Evolutionary conservation across 768 basidiomycete species (phyloP), one percentile per base, ranked within the genome.

Genomic region (Gloeopeniophorella convolvens): DNA sequence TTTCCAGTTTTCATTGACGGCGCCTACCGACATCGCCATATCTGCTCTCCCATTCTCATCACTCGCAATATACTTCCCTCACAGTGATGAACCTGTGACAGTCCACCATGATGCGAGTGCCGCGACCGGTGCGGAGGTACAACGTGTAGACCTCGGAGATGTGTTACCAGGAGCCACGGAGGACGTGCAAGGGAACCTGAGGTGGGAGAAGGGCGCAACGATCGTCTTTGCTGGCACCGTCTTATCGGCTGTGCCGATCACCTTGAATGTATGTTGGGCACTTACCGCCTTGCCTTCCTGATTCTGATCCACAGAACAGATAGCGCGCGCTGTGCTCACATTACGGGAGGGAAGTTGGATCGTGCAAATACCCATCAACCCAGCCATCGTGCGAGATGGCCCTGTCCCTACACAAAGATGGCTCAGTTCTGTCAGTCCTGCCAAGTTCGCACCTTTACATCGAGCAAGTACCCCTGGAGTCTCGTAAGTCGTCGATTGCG

Each of bases 1-100:
- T 0, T 96, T 90, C 66, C 93, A 97, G 63, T 59, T 96, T 7
- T 69, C 73, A 7, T 62, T 96, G 26, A 66, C 71, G 2, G 77
- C 85, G 0, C 79, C 81, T 0, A 59, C 65, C 0, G 59, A 66
- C 3, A 69, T 77, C 11, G 63, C 71, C 0, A 70, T 89, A 16
- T 72, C 77, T 4, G 68, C 70, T 0, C 67, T 95, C 13, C 76
- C 84, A 0, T 79, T 96, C 59, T 63, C 75, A 0, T 73, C 76
- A 1, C 60, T 93, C 11, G 64, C 69, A 1, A 70, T 96, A 5
- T 65, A 77, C 34, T 84, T 92, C 60, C 75, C 77, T 5, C 68
- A 70, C 41, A 69, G 66, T 16, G 54, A 70, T 59, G 54, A 67
- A 2, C 79, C 85, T 0, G 45, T 88, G 24, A 55, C 76, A 11